Evolutionary conservation across 352 stramenopile species (phyloP).

Genomic region (Globisporangium camurandrum): DNA sequence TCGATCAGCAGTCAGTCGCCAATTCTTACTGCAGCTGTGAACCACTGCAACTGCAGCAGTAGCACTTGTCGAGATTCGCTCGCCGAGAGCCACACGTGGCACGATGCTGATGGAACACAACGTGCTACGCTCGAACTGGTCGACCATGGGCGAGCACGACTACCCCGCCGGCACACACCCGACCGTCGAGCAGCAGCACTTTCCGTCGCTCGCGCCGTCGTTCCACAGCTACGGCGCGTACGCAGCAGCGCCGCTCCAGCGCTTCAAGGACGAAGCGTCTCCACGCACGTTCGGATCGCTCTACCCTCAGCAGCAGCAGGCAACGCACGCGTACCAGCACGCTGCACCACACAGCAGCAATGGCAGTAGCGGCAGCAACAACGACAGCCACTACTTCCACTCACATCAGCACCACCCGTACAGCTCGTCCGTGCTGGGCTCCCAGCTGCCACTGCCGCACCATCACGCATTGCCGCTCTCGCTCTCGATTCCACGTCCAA

Average conservation of each 20-base stretch:
- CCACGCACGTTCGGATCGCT: constrained; percentile 14
- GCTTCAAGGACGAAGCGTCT: constrained; percentile 14
- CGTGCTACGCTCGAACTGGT: constrained; percentile 13
- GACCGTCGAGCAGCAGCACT: constrained; percentile 15
- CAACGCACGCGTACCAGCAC: too few relatives aligned
- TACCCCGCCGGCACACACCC: constrained; percentile 7
- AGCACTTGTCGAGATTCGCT: too few relatives aligned
- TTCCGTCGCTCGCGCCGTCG: constrained; percentile 11
- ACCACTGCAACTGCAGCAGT: not conserved
- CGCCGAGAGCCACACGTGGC: not conserved
- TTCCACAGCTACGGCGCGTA: constrained; percentile 13
- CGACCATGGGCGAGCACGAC: constrained; percentile 9
- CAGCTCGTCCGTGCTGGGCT: not conserved
- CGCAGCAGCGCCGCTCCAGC: constrained; percentile 2
- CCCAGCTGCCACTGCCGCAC: constrained; percentile 4
- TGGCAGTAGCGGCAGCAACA: constrained; percentile 1
- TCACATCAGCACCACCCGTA: not conserved
- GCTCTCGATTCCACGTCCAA: constrained; percentile 10
- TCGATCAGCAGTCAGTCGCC: not conserved
- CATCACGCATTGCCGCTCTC: constrained; percentile 13
- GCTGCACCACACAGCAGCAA: too few relatives aligned
- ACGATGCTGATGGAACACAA: constrained; percentile 17
- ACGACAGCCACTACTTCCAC: not conserved
- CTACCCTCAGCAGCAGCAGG: constrained; percentile 4
- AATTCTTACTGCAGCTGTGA: not conserved